Base-by-base conservation (phyloP, 495 filamentous ascomycete species). In the Podospora fimiseda region DNA sequence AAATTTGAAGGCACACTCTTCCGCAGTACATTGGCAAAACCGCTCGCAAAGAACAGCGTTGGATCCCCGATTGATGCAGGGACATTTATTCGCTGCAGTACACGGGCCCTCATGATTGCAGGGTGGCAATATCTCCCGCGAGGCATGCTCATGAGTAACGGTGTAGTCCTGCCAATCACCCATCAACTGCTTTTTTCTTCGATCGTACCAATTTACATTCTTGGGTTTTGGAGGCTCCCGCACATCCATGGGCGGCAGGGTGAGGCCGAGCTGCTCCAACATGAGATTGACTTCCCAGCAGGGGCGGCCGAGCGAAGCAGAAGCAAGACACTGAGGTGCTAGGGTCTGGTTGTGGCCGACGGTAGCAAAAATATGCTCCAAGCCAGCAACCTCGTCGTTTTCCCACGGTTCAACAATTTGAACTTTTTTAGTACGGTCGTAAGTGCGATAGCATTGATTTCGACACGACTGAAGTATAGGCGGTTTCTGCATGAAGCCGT, bases 31-130 rank as follows among this genome's bases (percentile, higher is more conserved):
- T 3, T 66, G 68, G 56, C 86, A 89, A 47, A 76, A 78, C 48
- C 80, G 81, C 59, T 90, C 86, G 58, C 86, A 90, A 16, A 81
- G 73, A 38, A 87, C 64, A 19, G 55, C 51, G 45, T 50, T 59
- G 9, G 55, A 51, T 1, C 72, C 70, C 11, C 68, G 67, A 18
- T 68, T 59, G 27, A 73, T 74, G 58, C 84, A 87, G 3, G 71
- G 66, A 56, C 84, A 86, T 9, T 65, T 57, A 24, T 77, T 75
- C 1, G 60, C 58, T 7, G 61, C 70, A 5, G 62, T 64, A 56
- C 74, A 78, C 2, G 74, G 72, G 2, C 74, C 73, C 23, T 74
- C 71, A 47, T 76, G 74, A 22, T 66, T 63, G 51, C 74, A 78
- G 14, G 74, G 72, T 22, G 71, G 68, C 33, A 61, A 62, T 20